Percentiles rank a stretch among this genome's conserved stretches.
phyloP scores from a whole-genome alignment of 192 early-diverging fungal genomes.

The Gryganskiella cystojenkinii region DNA sequence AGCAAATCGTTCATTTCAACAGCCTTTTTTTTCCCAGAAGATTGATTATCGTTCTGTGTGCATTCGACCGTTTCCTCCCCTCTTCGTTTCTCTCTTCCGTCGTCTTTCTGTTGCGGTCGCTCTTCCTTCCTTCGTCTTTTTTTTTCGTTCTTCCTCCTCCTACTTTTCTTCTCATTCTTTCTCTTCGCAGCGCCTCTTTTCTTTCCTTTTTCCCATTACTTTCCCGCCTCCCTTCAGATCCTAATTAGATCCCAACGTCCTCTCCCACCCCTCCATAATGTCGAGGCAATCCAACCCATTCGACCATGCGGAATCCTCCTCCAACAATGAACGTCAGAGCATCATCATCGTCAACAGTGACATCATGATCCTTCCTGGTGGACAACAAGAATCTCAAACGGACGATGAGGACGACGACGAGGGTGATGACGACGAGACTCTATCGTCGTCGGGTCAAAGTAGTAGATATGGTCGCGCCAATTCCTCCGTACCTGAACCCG shows the following conservation, averaged over 20 bases:
- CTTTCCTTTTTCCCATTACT: background rate
- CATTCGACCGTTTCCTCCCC: background rate
- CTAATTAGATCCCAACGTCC: background rate
- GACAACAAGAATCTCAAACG: background rate
- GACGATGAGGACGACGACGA: background rate
- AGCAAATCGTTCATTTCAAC: too few species aligned
- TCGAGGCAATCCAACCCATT: background rate
- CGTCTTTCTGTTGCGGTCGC: too few species aligned
- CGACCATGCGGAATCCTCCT: background rate
- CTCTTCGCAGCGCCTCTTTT: background rate
- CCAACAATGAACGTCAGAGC: slow-evolving; percentile 5
- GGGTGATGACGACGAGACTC: slow-evolving; percentile 1
- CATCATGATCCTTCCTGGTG: slow-evolving; percentile 33
- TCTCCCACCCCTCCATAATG: background rate
- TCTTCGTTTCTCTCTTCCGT: background rate
- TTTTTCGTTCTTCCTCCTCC: background rate
- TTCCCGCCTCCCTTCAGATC: background rate
- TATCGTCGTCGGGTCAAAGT: background rate
- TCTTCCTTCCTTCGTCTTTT: background rate
- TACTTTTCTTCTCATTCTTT: background rate
- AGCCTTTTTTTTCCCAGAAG: too few species aligned
- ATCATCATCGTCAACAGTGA: slow-evolving; percentile 43
- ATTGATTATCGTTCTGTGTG: background rate
- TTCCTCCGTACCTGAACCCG: background rate
- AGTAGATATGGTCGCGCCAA: background rate